phyloP scores from a whole-genome alignment of 805 yeast genomes.

The Monosporozyma unispora region DNA sequence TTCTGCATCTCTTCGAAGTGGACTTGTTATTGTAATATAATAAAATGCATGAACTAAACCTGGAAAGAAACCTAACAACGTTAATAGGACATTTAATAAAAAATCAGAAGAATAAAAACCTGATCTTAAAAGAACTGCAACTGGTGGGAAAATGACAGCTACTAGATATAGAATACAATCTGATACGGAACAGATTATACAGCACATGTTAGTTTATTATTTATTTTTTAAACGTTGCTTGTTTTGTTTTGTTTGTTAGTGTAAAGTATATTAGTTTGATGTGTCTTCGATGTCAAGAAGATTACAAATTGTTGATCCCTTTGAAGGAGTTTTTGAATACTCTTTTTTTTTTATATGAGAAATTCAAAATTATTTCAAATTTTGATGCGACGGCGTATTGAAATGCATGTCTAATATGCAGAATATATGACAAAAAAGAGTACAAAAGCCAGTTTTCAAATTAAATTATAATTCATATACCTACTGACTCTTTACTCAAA shows the following conservation, averaged over 20 bases:
- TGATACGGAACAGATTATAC: conserved; percentile 24
- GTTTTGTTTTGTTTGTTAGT: not conserved
- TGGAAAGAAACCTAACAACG: conserved; percentile 68
- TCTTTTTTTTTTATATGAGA: not conserved
- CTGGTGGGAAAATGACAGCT: conserved; percentile 63
- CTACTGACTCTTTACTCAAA: too few relatives aligned
- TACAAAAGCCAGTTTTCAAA: too few relatives aligned
- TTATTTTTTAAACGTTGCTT: conserved; percentile 7
- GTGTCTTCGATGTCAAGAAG: not conserved
- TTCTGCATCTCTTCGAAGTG: conserved; percentile 20
- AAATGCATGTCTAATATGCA: too few relatives aligned
- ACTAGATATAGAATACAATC: conserved; percentile 52
- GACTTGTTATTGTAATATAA: conserved; percentile 33
- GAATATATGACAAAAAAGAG: too few relatives aligned
- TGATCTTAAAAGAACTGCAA: conserved; percentile 58
- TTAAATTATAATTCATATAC: too few relatives aligned
- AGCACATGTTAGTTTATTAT: too few relatives aligned
- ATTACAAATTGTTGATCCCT: not conserved
- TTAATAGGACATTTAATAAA: conserved; percentile 53
- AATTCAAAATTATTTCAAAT: too few relatives aligned
- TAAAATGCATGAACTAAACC: conserved; percentile 60
- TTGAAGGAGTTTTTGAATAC: not conserved
- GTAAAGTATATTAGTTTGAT: not conserved
- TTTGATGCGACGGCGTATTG: too few relatives aligned
- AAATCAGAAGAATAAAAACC: conserved; percentile 52